Evolutionary conservation across 2,329 filamentous ascomycete genomes (phyloP).

Genomic region (Aspergillus oerlinghausenensis): DNA sequence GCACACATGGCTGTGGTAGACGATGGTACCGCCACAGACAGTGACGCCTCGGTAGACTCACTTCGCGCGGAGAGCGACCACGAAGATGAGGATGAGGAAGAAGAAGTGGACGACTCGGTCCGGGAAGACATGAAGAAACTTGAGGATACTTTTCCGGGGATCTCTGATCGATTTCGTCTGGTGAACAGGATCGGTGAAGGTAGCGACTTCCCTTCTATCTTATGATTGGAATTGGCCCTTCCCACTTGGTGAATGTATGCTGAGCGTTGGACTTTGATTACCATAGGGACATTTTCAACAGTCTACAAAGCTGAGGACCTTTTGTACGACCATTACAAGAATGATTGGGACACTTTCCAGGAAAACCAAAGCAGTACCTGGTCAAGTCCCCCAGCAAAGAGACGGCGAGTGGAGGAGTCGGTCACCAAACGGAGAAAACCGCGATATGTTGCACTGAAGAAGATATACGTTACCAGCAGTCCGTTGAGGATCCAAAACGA

Average conservation of each 20-base stretch:
- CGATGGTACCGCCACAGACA: constrained; percentile 11
- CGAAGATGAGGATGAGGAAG: constrained; percentile 29
- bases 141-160: constrained; percentile 74
- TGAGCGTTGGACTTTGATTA: constrained; percentile 5
- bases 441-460: constrained; percentile 94
- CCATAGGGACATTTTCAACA: constrained; percentile 89
- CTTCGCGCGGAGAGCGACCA: constrained; percentile 17
- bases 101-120: constrained; percentile 50
- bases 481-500: constrained; percentile 93
- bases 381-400: constrained; percentile 63
- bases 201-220: constrained; percentile 31
- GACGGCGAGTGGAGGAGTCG: constrained; percentile 41
- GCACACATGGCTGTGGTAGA: constrained; percentile 15
- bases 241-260: neutral
- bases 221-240: neutral
- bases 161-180: constrained; percentile 76
- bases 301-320: constrained; percentile 98
- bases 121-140: constrained; percentile 84
- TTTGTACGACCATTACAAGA: constrained; percentile 74
- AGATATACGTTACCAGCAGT: constrained; percentile 98
- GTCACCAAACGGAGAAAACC: constrained; percentile 47
- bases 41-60: constrained; percentile 11
- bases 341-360: constrained; percentile 75
- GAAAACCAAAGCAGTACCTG: constrained; percentile 61
- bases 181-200: constrained; percentile 98